Evolutionary conservation across 2,329 filamentous ascomycete species (phyloP), one percentile per base, ranked within the genome.

Genomic region (Pseudonectria foliicola): DNA sequence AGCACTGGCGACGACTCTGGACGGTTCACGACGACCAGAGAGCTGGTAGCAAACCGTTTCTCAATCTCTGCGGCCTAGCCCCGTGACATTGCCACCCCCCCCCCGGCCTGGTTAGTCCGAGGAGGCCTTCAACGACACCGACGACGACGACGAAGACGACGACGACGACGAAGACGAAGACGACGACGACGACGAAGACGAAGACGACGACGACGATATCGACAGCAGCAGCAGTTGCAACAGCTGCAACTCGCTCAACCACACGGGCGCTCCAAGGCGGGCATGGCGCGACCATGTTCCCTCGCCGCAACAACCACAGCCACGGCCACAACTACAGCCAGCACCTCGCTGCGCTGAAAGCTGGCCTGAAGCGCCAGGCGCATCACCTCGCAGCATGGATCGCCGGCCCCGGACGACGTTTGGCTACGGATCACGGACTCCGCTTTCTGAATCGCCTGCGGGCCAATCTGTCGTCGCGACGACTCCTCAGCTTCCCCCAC

Each of bases 401-500:
- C 36, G 52, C 56, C 25, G 61, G 64, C n/a, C 63, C 57, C 8
- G 66, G 66, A 32, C 54, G 60, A 28, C 60, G 54, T 15, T 52
- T 60, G 29, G 59, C 54, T 4, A 51, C 57, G 26, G 49, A 46
- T 12, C 36, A 61, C 14, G 40, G 57, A 24, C 42, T 57, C 27
- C 52, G 54, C 25, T 43, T 44, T 13, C 35, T 46, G 29, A 50
- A 53, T 31, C 53, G 52, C 24, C 25, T 61, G 27, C 48, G 51
- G 5, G 45, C 46, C 50, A 77, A 76, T 48, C 45, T 78, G 53
- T 63, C 64, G 24, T 54, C 64, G 14, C 62, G 65, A 29, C 67
- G 73, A n/a, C 46, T 80, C 18, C 48, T 80, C 31, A 79, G 70
- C 62, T 68, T 87, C 37, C 74, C 78, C 25, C 82, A 85, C 55